Conservation (phyloP, 108 stramenopile species). For the Cyclotella sp. region DNA sequence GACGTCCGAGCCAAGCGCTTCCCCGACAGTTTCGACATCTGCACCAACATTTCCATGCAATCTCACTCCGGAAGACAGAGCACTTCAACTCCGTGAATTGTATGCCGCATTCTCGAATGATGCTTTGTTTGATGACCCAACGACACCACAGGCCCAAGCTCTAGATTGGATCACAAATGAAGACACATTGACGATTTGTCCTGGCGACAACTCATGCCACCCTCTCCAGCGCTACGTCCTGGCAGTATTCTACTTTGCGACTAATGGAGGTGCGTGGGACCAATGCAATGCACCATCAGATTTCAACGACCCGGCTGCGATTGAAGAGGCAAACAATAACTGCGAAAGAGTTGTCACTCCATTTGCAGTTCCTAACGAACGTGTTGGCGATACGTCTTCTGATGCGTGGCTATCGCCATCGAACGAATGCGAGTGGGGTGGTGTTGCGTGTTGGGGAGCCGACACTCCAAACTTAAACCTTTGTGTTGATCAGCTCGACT, state of each 20-base stretch:
- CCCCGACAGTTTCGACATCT: constrained; percentile 16
- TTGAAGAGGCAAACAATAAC: constrained; percentile 15
- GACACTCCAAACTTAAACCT: constrained; percentile 29
- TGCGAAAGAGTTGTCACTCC: constrained; percentile 36
- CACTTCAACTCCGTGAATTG: constrained; percentile 25
- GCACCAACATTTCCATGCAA: constrained; percentile 38
- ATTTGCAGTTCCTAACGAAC: constrained; percentile 26
- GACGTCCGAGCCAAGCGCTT: constrained; percentile 9
- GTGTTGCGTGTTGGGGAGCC: constrained; percentile 49
- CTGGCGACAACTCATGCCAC: constrained; percentile 21
- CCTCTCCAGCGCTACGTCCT: constrained; percentile 35
- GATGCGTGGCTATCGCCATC: constrained; percentile 73
- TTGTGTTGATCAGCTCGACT: constrained; percentile 39
- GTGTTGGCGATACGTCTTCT: constrained; percentile 20
- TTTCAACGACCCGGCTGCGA: constrained; percentile 24
- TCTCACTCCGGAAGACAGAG: constrained; percentile 35
- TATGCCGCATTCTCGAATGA: constrained; percentile 20
- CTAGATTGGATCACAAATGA: constrained; percentile 71
- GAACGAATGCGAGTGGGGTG: constrained; percentile 78
- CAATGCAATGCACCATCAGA: constrained; percentile 68
- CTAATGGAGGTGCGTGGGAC: constrained; percentile 48
- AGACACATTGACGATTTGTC: constrained; percentile 47
- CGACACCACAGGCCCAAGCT: constrained; percentile 62
- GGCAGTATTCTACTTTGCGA: constrained; percentile 38
- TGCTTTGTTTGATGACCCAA: constrained; percentile 28